A percentile compares a stretch with the other conserved stretches of the same genome.
These are phyloP conservation scores for Curvularia lunata DNA, from an alignment of 2,329 filamentous ascomycete species.

Conservation along the genomic window DNA sequence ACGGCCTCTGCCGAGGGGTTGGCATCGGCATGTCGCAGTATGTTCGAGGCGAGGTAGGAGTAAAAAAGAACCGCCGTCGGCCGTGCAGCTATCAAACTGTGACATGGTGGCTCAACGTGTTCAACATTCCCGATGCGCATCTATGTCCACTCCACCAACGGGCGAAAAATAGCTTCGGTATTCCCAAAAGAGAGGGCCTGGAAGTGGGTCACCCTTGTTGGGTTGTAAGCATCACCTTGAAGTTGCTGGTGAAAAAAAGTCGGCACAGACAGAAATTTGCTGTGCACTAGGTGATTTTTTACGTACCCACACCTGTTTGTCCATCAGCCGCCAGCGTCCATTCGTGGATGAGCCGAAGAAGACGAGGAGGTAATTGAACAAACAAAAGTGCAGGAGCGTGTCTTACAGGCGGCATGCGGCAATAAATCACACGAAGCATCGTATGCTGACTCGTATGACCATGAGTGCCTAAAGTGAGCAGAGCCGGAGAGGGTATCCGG, in stretches of 20 bases:
- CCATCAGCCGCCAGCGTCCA: constrained; percentile 16
- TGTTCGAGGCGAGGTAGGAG: not conserved
- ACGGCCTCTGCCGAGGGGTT: constrained; percentile 10
- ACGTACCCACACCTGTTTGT: constrained; percentile 24
- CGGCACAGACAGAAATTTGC: constrained; percentile 21
- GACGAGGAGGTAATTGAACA: not conserved
- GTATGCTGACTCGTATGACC: constrained; percentile 14
- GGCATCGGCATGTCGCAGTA: constrained; percentile 18
- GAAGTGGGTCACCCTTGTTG: constrained; percentile 19
- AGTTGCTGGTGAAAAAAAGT: constrained; percentile 10
- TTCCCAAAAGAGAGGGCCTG: constrained; percentile 11
- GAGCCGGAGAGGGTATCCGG: constrained; percentile 8
- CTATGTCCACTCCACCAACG: constrained; percentile 14
- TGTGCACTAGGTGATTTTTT: constrained; percentile 16
- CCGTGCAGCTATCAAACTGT: constrained; percentile 7
- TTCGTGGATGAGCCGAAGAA: constrained; percentile 3
- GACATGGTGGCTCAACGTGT: constrained; percentile 12
- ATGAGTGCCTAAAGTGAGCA: constrained; percentile 10
- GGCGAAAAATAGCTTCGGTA: constrained; percentile 7
- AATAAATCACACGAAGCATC: not conserved
- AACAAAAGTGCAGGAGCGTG: not conserved
- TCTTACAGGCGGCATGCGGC: not conserved
- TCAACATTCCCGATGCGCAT: constrained; percentile 8
- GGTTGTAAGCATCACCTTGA: constrained; percentile 18
- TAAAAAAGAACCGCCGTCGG: constrained; percentile 1